Evolutionary conservation across 2,329 filamentous ascomycete species (phyloP), one percentile per base, ranked within the genome.

Genomic region (Phialophora expanda): DNA sequence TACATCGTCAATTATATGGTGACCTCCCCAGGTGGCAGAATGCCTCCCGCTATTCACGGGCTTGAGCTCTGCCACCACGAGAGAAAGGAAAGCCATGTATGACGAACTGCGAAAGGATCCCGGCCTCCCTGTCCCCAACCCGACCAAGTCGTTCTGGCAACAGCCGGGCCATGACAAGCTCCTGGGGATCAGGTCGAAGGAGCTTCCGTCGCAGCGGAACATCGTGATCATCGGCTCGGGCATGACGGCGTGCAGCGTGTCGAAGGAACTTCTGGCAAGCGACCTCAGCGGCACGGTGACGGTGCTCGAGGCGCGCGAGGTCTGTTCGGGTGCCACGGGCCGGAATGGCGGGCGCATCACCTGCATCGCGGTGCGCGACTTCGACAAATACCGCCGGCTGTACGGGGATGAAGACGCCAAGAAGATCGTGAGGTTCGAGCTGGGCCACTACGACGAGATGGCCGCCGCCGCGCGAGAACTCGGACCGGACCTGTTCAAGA

Each of bases 221-320:
- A 64, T 73, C 44, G 74, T 67, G 0, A 71, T 78, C 34, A 76
- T 77, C 51, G 76, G 76, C 11, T 77, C 76, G 1, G 76, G 76
- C 6, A 75, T 77, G 51, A 76, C 76, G 0, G 74, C 75, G 1
- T 69, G 74, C 4, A 71, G 74, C 0, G 73, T 75, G 0, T 68
- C 73, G 1, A 73, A 73, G 34, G 71, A 71, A 8, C 64, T 78
- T 1, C 62, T 78, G 4, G 71, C 75, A 24, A 30, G 22, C 1
- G 53, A 65, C 20, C 68, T 71, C 6, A 71, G 57, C 0, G 32
- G 32, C 32, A 34, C 32, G 32, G 70, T 78, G 8, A 72, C 73
- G 1, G 68, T 77, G 1, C 64, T 78, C 1, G 76, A 77, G 68
- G 75, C 76, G 14, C 73, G 76, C 4, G 67, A 71, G 8, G 62